Evolutionary conservation across 768 basidiomycete genomes (phyloP).

Genomic region (Leucocoprinus leucothites): DNA sequence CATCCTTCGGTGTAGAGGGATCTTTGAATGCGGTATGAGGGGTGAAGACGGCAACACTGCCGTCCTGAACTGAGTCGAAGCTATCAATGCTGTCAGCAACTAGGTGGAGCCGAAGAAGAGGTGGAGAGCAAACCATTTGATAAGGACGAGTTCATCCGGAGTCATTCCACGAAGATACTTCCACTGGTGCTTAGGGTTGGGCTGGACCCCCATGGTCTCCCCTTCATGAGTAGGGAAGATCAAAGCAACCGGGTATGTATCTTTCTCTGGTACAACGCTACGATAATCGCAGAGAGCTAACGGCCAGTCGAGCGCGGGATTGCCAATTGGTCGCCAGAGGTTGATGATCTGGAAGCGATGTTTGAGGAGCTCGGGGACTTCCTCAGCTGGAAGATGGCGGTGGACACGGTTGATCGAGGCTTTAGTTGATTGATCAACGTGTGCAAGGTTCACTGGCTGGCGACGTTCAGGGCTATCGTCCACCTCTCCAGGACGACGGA

Average conservation of each 20-base stretch:
- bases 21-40: slow-evolving; percentile 66
- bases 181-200: slow-evolving; percentile 48
- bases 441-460: slow-evolving; percentile 43
- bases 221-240: slow-evolving; percentile 49
- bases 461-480: slow-evolving; percentile 36
- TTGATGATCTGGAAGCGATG: slow-evolving; percentile 58
- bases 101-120: slow-evolving; percentile 10
- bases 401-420: slow-evolving; percentile 45
- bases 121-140: slow-evolving; percentile 44
- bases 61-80: slow-evolving; percentile 35
- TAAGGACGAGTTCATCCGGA: slow-evolving; percentile 46
- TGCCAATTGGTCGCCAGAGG: slow-evolving; percentile 54
- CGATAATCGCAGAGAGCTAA: slow-evolving; percentile 50
- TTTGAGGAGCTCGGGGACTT: slow-evolving; percentile 40
- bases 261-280: slow-evolving; percentile 36
- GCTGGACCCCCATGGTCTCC: slow-evolving; percentile 45
- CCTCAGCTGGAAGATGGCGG: slow-evolving; percentile 44
- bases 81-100: slow-evolving; percentile 11
- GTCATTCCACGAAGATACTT: slow-evolving; percentile 45
- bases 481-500: slow-evolving; percentile 32
- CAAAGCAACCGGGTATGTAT: slow-evolving; percentile 42
- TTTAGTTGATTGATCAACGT: slow-evolving; percentile 50
- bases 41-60: slow-evolving; percentile 49
- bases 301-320: slow-evolving; percentile 48
- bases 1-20: slow-evolving; percentile 45